A percentile compares a stretch with the other conserved stretches of the same genome.
These are phyloP conservation scores for Paecilomyces dactylethromorphus DNA, from an alignment of 2,329 filamentous ascomycete genomes.

Conservation along the genomic window DNA sequence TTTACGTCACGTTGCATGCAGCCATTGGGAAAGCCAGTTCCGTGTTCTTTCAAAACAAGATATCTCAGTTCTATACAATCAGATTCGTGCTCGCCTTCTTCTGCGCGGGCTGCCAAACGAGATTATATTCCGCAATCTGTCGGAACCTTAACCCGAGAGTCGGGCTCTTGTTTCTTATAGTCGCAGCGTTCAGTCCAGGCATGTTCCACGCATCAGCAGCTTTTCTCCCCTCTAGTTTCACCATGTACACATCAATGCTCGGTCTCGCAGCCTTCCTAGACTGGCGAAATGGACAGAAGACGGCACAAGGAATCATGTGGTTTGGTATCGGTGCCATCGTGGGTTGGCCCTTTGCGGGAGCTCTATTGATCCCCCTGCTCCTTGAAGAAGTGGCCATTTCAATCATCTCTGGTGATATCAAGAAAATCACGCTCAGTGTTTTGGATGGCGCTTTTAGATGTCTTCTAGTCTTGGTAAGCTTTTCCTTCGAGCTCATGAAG, in stretches of 20 bases:
- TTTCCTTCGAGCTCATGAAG: neutral
- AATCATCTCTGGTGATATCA: slow-evolving; percentile 48
- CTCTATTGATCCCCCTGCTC: slow-evolving; percentile 73
- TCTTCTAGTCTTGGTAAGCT: slow-evolving; percentile 61
- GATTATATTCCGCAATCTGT: slow-evolving; percentile 72
- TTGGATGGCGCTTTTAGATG: slow-evolving; percentile 62
- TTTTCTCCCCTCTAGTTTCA: slow-evolving; percentile 88
- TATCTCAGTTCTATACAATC: slow-evolving; percentile 76
- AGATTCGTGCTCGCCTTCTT: slow-evolving; percentile 66
- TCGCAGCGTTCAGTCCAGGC: slow-evolving; percentile 72
- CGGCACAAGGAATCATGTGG: slow-evolving; percentile 79
- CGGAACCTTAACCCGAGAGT: slow-evolving; percentile 73
- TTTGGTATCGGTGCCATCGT: slow-evolving; percentile 79
- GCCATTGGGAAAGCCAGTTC: slow-evolving; percentile 60
- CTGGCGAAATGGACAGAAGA: slow-evolving; percentile 72
- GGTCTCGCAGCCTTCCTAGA: slow-evolving; percentile 87
- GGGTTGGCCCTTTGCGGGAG: slow-evolving; percentile 91
- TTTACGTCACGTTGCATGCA: slow-evolving; percentile 78
- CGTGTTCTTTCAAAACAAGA: slow-evolving; percentile 45
- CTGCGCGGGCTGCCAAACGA: slow-evolving; percentile 76
- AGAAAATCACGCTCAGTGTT: slow-evolving; percentile 55
- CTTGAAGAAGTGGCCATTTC: slow-evolving; percentile 64
- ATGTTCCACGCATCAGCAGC: slow-evolving; percentile 88
- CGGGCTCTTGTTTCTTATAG: slow-evolving; percentile 74
- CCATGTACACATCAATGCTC: slow-evolving; percentile 89